Base-by-base conservation (phyloP, 768 basidiomycete species). In the Tricholoma matsutake region DNA sequence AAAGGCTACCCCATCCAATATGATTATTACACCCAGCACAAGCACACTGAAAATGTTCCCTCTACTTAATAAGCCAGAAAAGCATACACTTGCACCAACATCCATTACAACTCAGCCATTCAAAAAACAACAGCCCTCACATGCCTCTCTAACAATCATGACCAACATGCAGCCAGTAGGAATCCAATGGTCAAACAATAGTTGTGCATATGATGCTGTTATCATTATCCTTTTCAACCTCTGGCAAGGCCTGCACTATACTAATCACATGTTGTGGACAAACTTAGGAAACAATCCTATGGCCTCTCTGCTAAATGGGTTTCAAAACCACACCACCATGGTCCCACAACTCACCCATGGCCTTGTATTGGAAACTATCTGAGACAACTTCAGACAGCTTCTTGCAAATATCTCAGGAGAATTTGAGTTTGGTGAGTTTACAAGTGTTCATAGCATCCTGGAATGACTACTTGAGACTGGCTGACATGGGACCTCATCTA, bases 181-280 rank as follows among this genome's bases (percentile, higher is more conserved):
- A 16, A 60, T 61, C 35, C 28, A 14, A 32, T 72, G 72, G 72
- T 51, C 45, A 37, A 35, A 65, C n/a, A n/a, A n/a, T n/a, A n/a
- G n/a, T n/a, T n/a, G n/a, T n/a, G n/a, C n/a, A n/a, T n/a, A n/a
- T n/a, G n/a, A n/a, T n/a, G n/a, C n/a, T n/a, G n/a, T n/a, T n/a
- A n/a, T n/a, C n/a, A 58, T 65, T 0, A 55, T 67, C 6, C 49
- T 75, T 6, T 69, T 56, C 56, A 43, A 65, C 49, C 49, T 68
- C 10, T 72, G 67, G 70, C 22, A 22, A 18, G 22, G 31, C 8
- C 31, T 32, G 4, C 31, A 4, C 8, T 4, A 56, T 18, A 45
- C 58, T 28, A 4, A 11, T 31, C 43, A 7, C 16, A 20, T 11
- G 8, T 6, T 2, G 10, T 45, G 45, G 20, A 0, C 29, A 22